These are phyloP conservation scores for Pythium coloratum DNA, from an alignment of 352 stramenopile genomes.

Conservation along the genomic window DNA sequence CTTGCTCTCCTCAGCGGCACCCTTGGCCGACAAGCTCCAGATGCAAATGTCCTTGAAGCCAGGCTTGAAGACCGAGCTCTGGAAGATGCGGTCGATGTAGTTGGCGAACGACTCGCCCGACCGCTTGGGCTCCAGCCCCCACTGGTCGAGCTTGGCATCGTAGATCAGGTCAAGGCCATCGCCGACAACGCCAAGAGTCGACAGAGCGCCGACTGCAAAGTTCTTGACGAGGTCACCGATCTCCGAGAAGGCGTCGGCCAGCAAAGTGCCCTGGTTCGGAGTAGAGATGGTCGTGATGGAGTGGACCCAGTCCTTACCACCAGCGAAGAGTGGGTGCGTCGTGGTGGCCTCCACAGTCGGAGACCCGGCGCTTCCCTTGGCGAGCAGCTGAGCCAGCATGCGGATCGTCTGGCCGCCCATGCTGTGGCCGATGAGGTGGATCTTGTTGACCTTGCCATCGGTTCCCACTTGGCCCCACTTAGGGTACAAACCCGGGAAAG, in stretches of 20 bases:
- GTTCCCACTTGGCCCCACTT: constrained; percentile 45
- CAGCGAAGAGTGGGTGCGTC: constrained; percentile 41
- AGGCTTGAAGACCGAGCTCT: constrained; percentile 35
- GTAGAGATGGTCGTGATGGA: constrained; percentile 67
- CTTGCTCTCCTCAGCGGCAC: constrained; percentile 37
- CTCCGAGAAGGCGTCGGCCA: constrained; percentile 49
- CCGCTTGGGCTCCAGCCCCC: constrained; percentile 35
- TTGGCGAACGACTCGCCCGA: constrained; percentile 30
- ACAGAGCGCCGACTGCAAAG: constrained; percentile 39
- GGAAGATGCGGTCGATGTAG: constrained; percentile 43
- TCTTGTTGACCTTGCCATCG: constrained; percentile 57
- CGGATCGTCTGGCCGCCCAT: constrained; percentile 80
- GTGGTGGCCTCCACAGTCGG: constrained; percentile 36
- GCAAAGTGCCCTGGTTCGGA: constrained; percentile 58
- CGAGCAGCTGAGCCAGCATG: constrained; percentile 65
- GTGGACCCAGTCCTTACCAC: constrained; percentile 25
- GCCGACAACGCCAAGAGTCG: constrained; percentile 32
- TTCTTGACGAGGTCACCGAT: constrained; percentile 45
- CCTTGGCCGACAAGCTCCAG: constrained; percentile 39
- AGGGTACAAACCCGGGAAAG: constrained; percentile 47
- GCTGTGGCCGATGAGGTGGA: constrained; percentile 75
- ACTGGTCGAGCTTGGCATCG: constrained; percentile 61
- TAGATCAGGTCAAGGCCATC: constrained; percentile 37
- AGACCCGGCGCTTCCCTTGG: constrained; percentile 43
- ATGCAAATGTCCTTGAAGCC: constrained; percentile 39